Evolutionary conservation across 768 basidiomycete genomes (phyloP).

Genomic region (Boletus pseudo-olivaceus): DNA sequence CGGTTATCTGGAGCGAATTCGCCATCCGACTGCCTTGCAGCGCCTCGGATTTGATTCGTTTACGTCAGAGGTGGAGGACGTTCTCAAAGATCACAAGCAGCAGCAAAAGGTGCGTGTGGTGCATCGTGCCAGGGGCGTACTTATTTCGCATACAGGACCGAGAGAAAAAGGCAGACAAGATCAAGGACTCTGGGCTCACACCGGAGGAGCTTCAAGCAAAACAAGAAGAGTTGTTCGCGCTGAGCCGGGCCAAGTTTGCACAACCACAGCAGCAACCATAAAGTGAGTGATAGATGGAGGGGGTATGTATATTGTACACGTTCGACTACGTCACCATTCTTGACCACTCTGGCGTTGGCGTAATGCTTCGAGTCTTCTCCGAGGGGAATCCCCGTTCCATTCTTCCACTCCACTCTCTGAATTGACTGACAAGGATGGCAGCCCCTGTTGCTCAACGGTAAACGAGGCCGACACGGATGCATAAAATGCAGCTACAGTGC

Average conservation of each 20-base stretch:
- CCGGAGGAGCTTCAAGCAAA: constrained; percentile 84
- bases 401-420: constrained; percentile 28
- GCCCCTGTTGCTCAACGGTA: constrained; percentile 74
- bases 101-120: constrained; percentile 72
- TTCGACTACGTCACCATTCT: constrained; percentile 33
- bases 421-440: constrained; percentile 50
- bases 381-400: constrained; percentile 76
- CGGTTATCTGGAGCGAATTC: neutral
- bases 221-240: constrained; percentile 93
- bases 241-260: constrained; percentile 77
- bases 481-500: constrained; percentile 56
- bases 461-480: constrained; percentile 82
- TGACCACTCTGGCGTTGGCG: constrained; percentile 37
- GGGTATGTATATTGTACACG: constrained; percentile 21
- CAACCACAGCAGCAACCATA: constrained; percentile 46
- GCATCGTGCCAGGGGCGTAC: neutral
- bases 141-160: constrained; percentile 54
- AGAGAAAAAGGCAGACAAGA: constrained; percentile 89
- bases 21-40: constrained; percentile 38
- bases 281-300: constrained; percentile 4
- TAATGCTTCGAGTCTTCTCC: constrained; percentile 52
- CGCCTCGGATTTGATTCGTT: constrained; percentile 91
- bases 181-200: constrained; percentile 83
- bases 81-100: constrained; percentile 94
- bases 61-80: constrained; percentile 85